phyloP scores from a whole-genome alignment of 345 rosid species.

The Cardamine occulta region DNA sequence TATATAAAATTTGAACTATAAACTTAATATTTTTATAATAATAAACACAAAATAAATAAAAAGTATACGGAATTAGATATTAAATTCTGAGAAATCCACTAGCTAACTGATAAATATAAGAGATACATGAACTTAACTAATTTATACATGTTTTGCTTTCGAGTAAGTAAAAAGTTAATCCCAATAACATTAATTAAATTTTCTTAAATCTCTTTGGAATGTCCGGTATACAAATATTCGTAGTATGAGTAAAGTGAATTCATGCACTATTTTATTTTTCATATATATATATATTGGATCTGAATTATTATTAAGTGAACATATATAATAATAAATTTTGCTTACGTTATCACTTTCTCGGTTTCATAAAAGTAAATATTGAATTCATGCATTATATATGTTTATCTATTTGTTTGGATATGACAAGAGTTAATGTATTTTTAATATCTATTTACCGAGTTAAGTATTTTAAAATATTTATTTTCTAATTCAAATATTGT shows the following conservation, averaged over 20 bases:
- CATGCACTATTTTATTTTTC: too few species aligned
- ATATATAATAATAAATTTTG: too few species aligned
- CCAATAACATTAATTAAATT: background rate
- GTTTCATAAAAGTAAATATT: too few species aligned
- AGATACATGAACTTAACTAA: background rate
- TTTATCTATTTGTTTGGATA: background rate
- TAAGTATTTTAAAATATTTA: background rate
- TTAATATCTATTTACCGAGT: background rate
- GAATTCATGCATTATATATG: background rate
- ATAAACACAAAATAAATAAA: too few species aligned
- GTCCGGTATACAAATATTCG: too few species aligned
- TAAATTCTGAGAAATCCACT: background rate
- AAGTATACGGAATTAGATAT: background rate
- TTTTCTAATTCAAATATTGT: background rate
- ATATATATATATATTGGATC: background rate
- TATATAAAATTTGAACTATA: too few species aligned
- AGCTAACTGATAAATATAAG: background rate
- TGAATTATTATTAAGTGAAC: too few species aligned
- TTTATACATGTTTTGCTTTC: background rate
- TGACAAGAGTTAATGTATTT: background rate
- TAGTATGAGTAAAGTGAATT: too few species aligned
- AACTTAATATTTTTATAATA: background rate
- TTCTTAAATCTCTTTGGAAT: too few species aligned
- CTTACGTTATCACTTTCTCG: background rate
- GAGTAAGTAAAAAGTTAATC: too few species aligned